Conservation (phyloP, 768 basidiomycete genomes). For the Leucocoprinus leucothites region DNA sequence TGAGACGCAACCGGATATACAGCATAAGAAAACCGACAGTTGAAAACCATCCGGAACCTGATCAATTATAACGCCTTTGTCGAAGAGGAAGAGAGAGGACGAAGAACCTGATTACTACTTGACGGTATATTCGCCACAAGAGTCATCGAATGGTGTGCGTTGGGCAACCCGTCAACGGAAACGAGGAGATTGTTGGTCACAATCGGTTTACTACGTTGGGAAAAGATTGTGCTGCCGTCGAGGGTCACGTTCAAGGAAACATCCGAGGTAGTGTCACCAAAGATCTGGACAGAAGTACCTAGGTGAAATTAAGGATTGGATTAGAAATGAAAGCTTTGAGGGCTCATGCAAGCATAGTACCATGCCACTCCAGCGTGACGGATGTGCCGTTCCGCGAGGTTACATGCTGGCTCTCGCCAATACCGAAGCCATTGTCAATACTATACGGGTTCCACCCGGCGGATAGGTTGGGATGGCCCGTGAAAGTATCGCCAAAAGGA, state of each 20-base stretch:
- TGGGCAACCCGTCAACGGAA: conserved; percentile 41
- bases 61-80: conserved; percentile 48
- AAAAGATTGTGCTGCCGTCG: conserved; percentile 39
- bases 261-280: conserved; percentile 42
- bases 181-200: conserved; percentile 41
- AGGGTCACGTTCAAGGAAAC: conserved; percentile 47
- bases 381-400: conserved; percentile 60
- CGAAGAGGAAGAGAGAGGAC: conserved; percentile 44
- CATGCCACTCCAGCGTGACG: conserved; percentile 57
- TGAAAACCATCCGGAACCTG: conserved; percentile 32
- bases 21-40: conserved; percentile 5
- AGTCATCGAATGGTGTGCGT: conserved; percentile 51
- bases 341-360: conserved; percentile 34
- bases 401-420: conserved; percentile 57
- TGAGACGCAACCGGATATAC: background rate
- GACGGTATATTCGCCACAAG: conserved; percentile 43
- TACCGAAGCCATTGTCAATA: conserved; percentile 49
- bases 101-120: conserved; percentile 22
- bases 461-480: conserved; percentile 37
- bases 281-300: conserved; percentile 66
- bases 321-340: conserved; percentile 17
- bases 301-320: conserved; percentile 2
- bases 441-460: conserved; percentile 73
- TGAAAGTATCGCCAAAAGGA: conserved; percentile 56
- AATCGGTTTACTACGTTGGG: conserved; percentile 20